Base-by-base conservation (phyloP, 2,329 filamentous ascomycete genomes). In the Acrodontium crateriforme region DNA sequence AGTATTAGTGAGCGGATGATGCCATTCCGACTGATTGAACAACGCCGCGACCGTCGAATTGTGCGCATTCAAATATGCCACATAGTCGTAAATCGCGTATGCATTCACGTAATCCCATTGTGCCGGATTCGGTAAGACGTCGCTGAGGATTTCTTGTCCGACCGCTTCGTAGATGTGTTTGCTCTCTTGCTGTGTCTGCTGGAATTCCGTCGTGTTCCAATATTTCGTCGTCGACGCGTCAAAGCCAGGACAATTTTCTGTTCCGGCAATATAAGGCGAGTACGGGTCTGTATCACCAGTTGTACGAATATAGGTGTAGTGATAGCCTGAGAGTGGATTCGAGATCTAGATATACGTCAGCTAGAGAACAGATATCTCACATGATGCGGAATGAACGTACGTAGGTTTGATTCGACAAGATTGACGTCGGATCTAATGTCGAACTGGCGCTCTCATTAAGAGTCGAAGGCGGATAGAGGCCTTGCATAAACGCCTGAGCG, bases 401-500 rank as follows among this genome's bases (percentile, higher is more conserved):
- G 22, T 11, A 13, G 22, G n/a, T n/a, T n/a, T n/a, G n/a, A n/a
- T 13, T 11, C 2, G 22, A 2, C 6, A 7, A 17, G 11, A 18
- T 32, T 24, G 27, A 45, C 39, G 31, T n/a, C n/a, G n/a, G n/a
- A n/a, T n/a, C n/a, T n/a, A n/a, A n/a, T n/a, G n/a, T n/a, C n/a
- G n/a, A n/a, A n/a, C n/a, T n/a, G n/a, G n/a, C 20, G 8, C 10
- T 22, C n/a, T 10, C 20, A 22, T 22, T 22, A 4, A 22, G n/a
- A 22, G n/a, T 22, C 8, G 20, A 16, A 3, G 69, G 67, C 18
- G 70, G 70, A 44, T 73, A 74, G 7, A 74, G 50, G 6, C 67
- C 69, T 44, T 74, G 69, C 56, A 74, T 60, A 40, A 74, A 74
- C 3, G 71, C 69, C 38, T 69, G 64, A 9, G 69, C 68, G 3